These are phyloP conservation scores for Rhododendron ferrugineum DNA, from an alignment of 148 eudicot genomes.

Conservation along the genomic window DNA sequence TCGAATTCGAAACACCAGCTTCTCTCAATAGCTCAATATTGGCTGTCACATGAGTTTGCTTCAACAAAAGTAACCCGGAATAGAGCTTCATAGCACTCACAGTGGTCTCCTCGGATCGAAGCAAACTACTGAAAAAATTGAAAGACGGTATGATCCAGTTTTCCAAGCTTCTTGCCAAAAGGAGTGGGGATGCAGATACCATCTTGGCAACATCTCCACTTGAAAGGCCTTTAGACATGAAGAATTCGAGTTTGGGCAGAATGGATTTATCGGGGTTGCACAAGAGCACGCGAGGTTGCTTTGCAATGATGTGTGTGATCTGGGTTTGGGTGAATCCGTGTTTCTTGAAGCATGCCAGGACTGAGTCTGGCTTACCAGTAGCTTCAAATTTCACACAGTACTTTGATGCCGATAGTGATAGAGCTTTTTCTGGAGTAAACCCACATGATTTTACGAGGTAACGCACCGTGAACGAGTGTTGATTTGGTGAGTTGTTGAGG, in stretches of 20 bases:
- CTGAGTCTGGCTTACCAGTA: background rate
- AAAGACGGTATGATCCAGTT: background rate
- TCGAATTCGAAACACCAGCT: slow-evolving; percentile 2
- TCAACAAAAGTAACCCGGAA: background rate
- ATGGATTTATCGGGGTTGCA: background rate
- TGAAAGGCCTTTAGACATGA: background rate
- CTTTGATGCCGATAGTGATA: background rate
- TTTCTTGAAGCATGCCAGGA: background rate
- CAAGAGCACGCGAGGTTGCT: background rate
- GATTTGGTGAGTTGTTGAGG: background rate
- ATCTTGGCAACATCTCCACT: background rate
- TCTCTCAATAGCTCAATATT: background rate
- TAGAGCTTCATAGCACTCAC: background rate
- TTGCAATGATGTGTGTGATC: background rate
- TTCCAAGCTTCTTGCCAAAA: background rate
- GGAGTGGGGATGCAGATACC: background rate
- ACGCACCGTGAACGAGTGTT: background rate
- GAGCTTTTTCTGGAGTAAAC: background rate
- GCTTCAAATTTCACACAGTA: background rate
- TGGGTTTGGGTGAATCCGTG: background rate
- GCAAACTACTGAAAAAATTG: background rate
- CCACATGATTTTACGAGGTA: background rate
- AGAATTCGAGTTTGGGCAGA: background rate
- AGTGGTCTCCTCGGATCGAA: background rate
- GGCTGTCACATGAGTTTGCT: background rate